Evolutionary conservation across 1,139 yeast genomes (phyloP), one percentile per base, ranked within the genome.

Genomic region (Yamadazyma siamensis): DNA sequence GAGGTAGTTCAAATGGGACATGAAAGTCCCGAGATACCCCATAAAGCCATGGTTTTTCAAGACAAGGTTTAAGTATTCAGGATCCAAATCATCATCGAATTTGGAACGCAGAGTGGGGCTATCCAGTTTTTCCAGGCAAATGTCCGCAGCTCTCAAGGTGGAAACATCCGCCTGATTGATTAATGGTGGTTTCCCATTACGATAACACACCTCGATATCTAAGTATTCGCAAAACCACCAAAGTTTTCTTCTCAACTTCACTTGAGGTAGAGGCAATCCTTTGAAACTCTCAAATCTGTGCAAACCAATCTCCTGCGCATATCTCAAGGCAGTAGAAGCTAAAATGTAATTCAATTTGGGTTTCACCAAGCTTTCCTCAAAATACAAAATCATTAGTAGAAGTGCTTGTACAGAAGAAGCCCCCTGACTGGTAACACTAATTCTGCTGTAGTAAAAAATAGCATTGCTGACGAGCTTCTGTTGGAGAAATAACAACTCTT

Each of bases 231-330:
- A 69, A 21, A 58, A 39, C 76, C 81, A 75, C 78, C 83, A 82
- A 2, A 78, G 35, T 8, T 53, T 50, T 23, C 73, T 54, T 18
- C 77, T 56, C 8, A 55, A 50, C 4, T 49, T 41, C 5, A 59
- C 60, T 26, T 75, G 80, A 3, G 49, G 56, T 0, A 43, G 41
- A 0, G 65, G 34, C 15, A 75, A 43, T 0, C 66, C 63, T 6
- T 46, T 43, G 30, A 67, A 66, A 2, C 72, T 54, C 40, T 80
- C 86, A 11, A 55, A 56, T 20, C 86, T 56, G 46, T 83, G 84
- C 15, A 84, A 56, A 0, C 94, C 94, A 34, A 80, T 53, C 29
- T 76, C 81, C 40, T 72, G 78, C 0, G 86, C 84, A 41, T 65
- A 70, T 33, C 86, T 59, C 2, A 76, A 65, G 1, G 80, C 80